A percentile compares a stretch with the other conserved stretches of the same genome.
Conservation (phyloP, 2,329 filamentous ascomycete species). For the Neofusicoccum umdonicola region DNA sequence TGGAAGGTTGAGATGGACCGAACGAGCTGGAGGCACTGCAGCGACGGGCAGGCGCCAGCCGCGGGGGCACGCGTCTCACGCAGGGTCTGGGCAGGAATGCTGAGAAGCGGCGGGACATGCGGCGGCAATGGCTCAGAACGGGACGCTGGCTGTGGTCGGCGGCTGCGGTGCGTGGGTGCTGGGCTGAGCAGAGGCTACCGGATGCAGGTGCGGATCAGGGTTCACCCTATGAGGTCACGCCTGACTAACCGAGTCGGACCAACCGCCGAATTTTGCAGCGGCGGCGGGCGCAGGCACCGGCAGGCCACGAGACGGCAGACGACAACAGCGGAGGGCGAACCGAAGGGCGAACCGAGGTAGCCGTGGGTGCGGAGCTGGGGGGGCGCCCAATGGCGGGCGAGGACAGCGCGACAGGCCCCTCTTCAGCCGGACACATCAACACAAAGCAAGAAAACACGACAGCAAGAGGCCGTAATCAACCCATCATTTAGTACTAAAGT, state of each 20-base stretch:
- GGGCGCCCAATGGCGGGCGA: background rate
- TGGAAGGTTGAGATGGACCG: background rate
- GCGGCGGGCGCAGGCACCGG: background rate
- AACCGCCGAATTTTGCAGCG: background rate
- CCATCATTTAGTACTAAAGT: conserved; percentile 15
- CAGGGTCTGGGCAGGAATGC: background rate
- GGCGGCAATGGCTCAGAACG: background rate
- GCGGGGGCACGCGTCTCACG: background rate
- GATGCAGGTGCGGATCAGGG: conserved; percentile 5
- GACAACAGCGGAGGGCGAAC: background rate
- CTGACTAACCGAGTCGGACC: background rate
- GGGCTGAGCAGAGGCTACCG: background rate
- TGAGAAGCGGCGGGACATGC: background rate
- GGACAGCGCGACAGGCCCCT: background rate
- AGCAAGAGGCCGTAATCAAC: conserved; percentile 5
- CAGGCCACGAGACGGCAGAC: background rate
- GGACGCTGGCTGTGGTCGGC: background rate
- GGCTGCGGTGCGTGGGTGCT: background rate
- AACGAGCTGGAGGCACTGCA: background rate
- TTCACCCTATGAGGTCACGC: conserved; percentile 3
- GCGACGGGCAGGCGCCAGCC: too few species aligned
- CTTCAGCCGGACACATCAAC: background rate
- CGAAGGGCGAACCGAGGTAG: conserved; percentile 5
- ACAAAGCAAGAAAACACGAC: background rate
- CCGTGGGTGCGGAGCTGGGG: background rate